Conservation (phyloP, 768 basidiomycete species). For the Hortiboletus flavorubellus region DNA sequence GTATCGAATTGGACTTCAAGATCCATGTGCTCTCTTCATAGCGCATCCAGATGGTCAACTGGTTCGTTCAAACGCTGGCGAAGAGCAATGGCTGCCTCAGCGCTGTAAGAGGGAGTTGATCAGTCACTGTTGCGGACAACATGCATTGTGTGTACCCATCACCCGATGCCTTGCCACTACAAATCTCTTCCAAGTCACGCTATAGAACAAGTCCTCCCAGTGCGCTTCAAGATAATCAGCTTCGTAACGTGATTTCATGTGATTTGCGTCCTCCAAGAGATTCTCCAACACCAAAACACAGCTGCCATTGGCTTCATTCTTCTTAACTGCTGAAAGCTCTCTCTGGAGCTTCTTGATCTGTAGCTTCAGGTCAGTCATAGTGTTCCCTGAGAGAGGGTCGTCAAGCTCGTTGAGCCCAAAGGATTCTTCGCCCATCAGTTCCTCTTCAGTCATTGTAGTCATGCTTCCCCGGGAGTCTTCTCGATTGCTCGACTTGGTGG, state of each 20-base stretch:
- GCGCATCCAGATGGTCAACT: slow-evolving; percentile 70
- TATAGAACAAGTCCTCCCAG: slow-evolving; percentile 75
- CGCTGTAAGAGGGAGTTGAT: slow-evolving; percentile 39
- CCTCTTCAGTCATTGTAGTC: slow-evolving; percentile 43
- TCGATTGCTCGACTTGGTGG: slow-evolving; percentile 23
- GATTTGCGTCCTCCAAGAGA: slow-evolving; percentile 84
- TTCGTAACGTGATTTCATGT: slow-evolving; percentile 88
- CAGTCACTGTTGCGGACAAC: neutral
- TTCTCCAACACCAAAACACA: slow-evolving; percentile 85
- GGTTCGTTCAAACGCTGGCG: slow-evolving; percentile 86
- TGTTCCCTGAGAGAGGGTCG: slow-evolving; percentile 76
- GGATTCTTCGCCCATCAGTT: slow-evolving; percentile 43
- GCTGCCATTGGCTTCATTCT: slow-evolving; percentile 74
- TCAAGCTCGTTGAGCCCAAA: slow-evolving; percentile 86
- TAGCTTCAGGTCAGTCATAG: slow-evolving; percentile 90
- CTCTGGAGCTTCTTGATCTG: slow-evolving; percentile 78
- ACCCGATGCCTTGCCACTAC: slow-evolving; percentile 78
- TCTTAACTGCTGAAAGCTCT: slow-evolving; percentile 71
- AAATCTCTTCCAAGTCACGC: slow-evolving; percentile 82
- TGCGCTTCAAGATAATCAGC: slow-evolving; percentile 82
- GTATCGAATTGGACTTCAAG: slow-evolving; percentile 68
- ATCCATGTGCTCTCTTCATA: slow-evolving; percentile 66
- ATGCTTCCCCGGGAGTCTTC: slow-evolving; percentile 16
- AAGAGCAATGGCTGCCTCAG: slow-evolving; percentile 85
- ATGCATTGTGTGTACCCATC: slow-evolving; percentile 57